Evolutionary conservation across 129 eudicot genomes (phyloP).

Genomic region (Rutidosis leptorrhynchoides): DNA sequence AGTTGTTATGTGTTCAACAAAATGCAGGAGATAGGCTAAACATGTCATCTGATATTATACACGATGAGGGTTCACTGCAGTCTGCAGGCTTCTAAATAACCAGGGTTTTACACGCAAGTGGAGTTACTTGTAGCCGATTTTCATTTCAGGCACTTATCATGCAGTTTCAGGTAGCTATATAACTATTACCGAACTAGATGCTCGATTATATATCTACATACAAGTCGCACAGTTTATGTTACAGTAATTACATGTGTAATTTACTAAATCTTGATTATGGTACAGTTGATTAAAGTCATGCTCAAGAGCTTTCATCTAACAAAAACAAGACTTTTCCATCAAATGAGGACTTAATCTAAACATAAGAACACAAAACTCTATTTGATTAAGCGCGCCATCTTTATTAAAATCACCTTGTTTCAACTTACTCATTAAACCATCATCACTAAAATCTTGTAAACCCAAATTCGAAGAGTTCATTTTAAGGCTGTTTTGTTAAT

Average conservation of each 20-base stretch:
- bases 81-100: conserved; percentile 26
- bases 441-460: neutral
- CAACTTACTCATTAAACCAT: neutral
- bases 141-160: conserved; percentile 11
- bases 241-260: neutral
- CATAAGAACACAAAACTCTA: conserved; percentile 3
- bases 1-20: conserved; percentile 37
- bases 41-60: conserved; percentile 34
- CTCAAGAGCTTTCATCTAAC: neutral
- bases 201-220: too few species aligned
- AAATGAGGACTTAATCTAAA: conserved; percentile 1
- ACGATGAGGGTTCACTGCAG: conserved; percentile 23
- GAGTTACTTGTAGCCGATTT: conserved; percentile 19
- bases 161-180: conserved; percentile 8
- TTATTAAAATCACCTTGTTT: neutral
- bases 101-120: conserved; percentile 29
- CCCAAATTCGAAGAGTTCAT: neutral
- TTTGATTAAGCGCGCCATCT: neutral
- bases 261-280: neutral
- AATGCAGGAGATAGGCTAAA: conserved; percentile 33
- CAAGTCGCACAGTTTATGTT: too few species aligned
- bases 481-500: neutral
- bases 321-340: neutral
- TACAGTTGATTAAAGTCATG: neutral
- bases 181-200: conserved; percentile 23